Evolutionary conservation across 2,329 filamentous ascomycete genomes (phyloP), one percentile per base, ranked within the genome.

Genomic region (Cercospora sp.): DNA sequence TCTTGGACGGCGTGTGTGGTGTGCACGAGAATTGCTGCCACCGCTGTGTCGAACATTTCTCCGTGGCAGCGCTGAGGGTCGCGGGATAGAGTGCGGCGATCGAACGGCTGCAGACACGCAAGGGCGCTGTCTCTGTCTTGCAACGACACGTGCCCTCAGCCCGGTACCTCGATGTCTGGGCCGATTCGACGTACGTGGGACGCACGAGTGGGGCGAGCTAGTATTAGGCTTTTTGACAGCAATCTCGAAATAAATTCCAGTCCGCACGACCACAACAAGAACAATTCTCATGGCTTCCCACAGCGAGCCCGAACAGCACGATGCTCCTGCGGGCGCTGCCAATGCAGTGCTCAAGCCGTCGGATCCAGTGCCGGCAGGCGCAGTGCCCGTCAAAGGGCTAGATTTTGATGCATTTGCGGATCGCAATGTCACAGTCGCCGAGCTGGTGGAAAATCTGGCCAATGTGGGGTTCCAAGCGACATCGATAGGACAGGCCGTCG

Each of bases 331-430:
- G 7, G 79, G 77, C 72, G 83, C 82, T 71, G 92, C 89, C 59
- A 88, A 91, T 79, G 94, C 94, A 32, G 94, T 98, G 58, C 85
- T 98, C 62, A 91, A 94, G 74, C 86, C 90, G 61, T 97, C 94
- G 1, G 90, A 91, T 66, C 91, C 92, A 65, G 89, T 97, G 78
- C 92, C 94, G 16, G 86, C 89, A 65, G 90, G 86, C 58, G 88
- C 92, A n/a, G 88, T 90, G 73, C 87, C 92, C 78, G 94, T 99
- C 40, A 88, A 91, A 78, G 95, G 97, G 75, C 87, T 98, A 70
- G 94, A 99, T 78, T 99, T 98, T 82, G 91, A 97, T 82, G 85
- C 90, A 63, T 88, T 93, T 80, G 89, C 88, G 68, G 86, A 88
- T 43, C 86, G 87, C 66, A 87, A 90, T 70, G 90, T 97, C 77